Conservation (phyloP, 1,139 yeast species). For the Sugiyamaella japonica region DNA sequence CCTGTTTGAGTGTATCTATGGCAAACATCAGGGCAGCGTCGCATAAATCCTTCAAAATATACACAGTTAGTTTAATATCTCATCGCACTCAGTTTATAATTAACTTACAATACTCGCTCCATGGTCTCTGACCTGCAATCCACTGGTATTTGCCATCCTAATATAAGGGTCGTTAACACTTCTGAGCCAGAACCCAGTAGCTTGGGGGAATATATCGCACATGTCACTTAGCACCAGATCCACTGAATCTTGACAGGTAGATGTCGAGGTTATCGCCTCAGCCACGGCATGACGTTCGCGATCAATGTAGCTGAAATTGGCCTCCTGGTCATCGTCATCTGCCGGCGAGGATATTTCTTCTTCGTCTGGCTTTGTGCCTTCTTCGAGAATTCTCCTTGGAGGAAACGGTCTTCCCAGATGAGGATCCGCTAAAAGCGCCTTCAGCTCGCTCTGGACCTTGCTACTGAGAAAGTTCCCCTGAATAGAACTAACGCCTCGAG, state of each 20-base stretch:
- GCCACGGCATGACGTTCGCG: slow-evolving; percentile 22
- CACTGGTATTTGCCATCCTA: slow-evolving; percentile 77
- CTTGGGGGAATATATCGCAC: slow-evolving; percentile 72
- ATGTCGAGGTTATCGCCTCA: neutral
- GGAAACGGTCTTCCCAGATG: slow-evolving; percentile 32
- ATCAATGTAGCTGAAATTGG: slow-evolving; percentile 36
- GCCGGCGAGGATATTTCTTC: neutral
- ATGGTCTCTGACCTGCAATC: slow-evolving; percentile 63
- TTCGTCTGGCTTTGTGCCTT: neutral
- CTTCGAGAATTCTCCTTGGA: slow-evolving; percentile 17
- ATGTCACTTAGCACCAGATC: slow-evolving; percentile 85
- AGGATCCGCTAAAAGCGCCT: slow-evolving; percentile 50
- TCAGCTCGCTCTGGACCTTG: slow-evolving; percentile 60
- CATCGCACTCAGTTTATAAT: too few relatives aligned
- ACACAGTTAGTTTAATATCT: neutral
- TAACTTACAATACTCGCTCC: slow-evolving; percentile 53
- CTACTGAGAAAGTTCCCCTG: slow-evolving; percentile 84
- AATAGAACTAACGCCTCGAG: slow-evolving; percentile 71
- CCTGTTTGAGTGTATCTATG: slow-evolving; percentile 62
- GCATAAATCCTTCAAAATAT: slow-evolving; percentile 61
- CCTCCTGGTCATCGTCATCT: slow-evolving; percentile 20
- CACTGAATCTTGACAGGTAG: slow-evolving; percentile 42
- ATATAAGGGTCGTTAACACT: slow-evolving; percentile 74
- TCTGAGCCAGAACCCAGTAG: slow-evolving; percentile 63
- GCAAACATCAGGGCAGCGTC: slow-evolving; percentile 86